These are phyloP conservation scores for Aspergillus phoenicis DNA, from an alignment of 2,329 filamentous ascomycete genomes.

Conservation along the genomic window DNA sequence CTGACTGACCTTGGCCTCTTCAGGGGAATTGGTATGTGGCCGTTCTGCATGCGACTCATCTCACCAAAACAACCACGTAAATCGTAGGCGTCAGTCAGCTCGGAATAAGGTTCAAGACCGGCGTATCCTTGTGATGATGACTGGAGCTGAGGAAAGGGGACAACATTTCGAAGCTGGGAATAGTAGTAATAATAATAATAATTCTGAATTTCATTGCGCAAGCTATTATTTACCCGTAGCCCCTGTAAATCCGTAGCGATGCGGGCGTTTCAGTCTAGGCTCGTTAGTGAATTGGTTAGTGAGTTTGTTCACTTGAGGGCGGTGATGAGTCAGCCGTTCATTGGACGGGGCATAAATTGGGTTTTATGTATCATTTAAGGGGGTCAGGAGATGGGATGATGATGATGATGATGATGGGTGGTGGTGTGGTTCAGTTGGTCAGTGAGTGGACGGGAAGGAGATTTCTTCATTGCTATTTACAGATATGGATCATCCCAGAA, in stretches of 20 bases:
- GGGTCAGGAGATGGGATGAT: neutral
- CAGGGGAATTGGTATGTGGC: neutral
- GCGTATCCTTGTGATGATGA: neutral
- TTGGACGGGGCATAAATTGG: neutral
- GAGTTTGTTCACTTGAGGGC: neutral
- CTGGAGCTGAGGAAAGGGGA: neutral
- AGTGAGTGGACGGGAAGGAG: too few relatives aligned
- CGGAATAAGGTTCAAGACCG: conserved; percentile 5
- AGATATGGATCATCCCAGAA: too few relatives aligned
- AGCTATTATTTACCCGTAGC: neutral
- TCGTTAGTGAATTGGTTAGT: too few relatives aligned
- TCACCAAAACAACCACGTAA: conserved; percentile 7
- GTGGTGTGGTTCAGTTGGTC: too few relatives aligned
- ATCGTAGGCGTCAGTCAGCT: neutral
- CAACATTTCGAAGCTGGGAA: neutral
- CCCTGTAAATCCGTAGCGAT: neutral
- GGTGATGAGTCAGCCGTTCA: neutral
- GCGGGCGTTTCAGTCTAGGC: conserved; percentile 4
- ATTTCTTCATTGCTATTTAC: too few relatives aligned
- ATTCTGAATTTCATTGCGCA: neutral
- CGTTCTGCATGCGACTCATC: conserved; percentile 8
- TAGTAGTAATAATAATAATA: neutral
- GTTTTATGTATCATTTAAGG: neutral
- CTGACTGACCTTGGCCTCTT: conserved; percentile 8
- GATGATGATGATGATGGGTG: neutral